Evolutionary conservation across 768 basidiomycete species (phyloP).

Genomic region (Rhodocollybia butyracea): DNA sequence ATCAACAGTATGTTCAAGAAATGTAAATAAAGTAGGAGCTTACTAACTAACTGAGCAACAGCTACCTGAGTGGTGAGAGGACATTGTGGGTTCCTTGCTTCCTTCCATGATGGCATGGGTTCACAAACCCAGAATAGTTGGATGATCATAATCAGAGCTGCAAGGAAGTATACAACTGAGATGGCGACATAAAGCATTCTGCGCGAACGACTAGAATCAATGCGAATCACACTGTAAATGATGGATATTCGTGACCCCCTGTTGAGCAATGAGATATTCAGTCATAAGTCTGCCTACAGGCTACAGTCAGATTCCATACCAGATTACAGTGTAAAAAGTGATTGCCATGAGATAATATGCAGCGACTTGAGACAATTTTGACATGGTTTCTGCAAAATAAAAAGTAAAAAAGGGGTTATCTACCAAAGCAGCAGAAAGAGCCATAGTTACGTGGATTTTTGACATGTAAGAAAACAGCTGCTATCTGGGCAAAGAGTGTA

Average conservation of each 20-base stretch:
- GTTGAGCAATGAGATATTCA: not conserved
- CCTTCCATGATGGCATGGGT: slow-evolving; percentile 36
- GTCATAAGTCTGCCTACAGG: not conserved
- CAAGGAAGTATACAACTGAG: slow-evolving; percentile 27
- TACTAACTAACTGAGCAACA: slow-evolving; percentile 50
- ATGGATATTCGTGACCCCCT: slow-evolving; percentile 51
- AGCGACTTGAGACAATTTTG: slow-evolving; percentile 16
- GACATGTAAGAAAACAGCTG: slow-evolving; percentile 25
- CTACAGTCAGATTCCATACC: slow-evolving; percentile 20
- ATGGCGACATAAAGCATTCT: slow-evolving; percentile 24
- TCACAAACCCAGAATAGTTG: slow-evolving; percentile 46
- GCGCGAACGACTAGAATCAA: slow-evolving; percentile 34
- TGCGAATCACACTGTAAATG: slow-evolving; percentile 51
- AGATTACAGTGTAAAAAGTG: slow-evolving; percentile 36
- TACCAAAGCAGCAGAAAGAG: slow-evolving; percentile 11
- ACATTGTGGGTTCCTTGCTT: slow-evolving; percentile 33
- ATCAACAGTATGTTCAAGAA: not conserved
- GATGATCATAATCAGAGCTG: slow-evolving; percentile 33
- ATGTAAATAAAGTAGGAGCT: slow-evolving; percentile 17
- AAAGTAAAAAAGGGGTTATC: slow-evolving; percentile 15
- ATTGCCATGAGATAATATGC: slow-evolving; percentile 34
- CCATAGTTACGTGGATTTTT: slow-evolving; percentile 16
- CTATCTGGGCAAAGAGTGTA: slow-evolving; percentile 23
- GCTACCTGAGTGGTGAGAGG: slow-evolving; percentile 43
- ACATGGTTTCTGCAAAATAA: not conserved